Conservation (phyloP, 495 filamentous ascomycete genomes). For the Tuber aestivum region DNA sequence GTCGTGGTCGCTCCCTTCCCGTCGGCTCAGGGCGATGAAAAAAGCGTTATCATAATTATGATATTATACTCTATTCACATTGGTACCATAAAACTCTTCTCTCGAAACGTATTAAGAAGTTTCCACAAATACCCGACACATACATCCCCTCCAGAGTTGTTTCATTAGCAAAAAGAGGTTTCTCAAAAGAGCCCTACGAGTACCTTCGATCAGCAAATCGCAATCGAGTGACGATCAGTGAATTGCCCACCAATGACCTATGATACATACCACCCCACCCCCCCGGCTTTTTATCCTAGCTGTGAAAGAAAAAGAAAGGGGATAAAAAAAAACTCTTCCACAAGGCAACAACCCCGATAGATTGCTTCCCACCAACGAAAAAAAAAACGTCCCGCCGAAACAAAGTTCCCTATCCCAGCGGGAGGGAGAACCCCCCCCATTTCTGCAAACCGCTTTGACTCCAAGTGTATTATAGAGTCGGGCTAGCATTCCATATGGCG, state of each 20-base stretch:
- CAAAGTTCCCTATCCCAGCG: neutral
- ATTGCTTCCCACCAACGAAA: neutral
- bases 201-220: neutral
- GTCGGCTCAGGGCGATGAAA: neutral
- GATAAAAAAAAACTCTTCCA: neutral
- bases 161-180: neutral
- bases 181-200: neutral
- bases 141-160: neutral
- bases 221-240: neutral
- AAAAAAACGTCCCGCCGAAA: neutral
- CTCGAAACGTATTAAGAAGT: neutral
- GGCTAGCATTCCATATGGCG: neutral
- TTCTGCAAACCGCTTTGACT: neutral
- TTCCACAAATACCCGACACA: constrained; percentile 2
- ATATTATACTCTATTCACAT: neutral
- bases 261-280: neutral
- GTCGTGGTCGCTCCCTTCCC: neutral
- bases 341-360: neutral
- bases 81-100: neutral
- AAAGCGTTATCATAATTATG: neutral
- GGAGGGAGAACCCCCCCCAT: neutral
- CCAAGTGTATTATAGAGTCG: neutral
- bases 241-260: neutral
- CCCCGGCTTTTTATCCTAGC: neutral
- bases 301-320: neutral